Evolutionary conservation across 2,329 filamentous ascomycete genomes (phyloP), one percentile per base, ranked within the genome.

Genomic region (Xylariaceae sp.): DNA sequence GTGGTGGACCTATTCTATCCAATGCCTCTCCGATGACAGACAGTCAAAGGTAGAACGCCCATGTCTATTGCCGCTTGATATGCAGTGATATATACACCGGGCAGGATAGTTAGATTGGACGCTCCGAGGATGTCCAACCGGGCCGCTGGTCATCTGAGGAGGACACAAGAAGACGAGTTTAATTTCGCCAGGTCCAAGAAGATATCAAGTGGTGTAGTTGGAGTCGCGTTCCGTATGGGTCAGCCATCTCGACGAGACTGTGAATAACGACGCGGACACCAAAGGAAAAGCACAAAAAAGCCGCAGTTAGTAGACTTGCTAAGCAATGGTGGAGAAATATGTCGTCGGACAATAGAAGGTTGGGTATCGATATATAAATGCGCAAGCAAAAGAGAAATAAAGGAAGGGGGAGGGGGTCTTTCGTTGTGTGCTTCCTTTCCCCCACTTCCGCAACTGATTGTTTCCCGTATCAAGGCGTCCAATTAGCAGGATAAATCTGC

Each of bases 331-430:
- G 17, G 11, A 26, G n/a, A 23, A 32, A 23, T 19, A 29, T 31
- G 33, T 15, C 26, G 13, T 32, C 39, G 18, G 21, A 34, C 34
- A 41, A 39, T 17, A 8, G 31, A 32, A 41, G 35, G 17, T 35
- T 30, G 41, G 38, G 45, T 45, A 45, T 47, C 45, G 38, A 31
- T 36, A 36, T 34, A 24, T 29, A 18, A 37, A 42, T 27, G 23
- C 23, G n/a, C 23, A 15, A 15, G 33, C 21, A 11, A 24, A 24
- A 24, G 7, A 11, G 21, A 7, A 24, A 24, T 6, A 6, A 11
- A 11, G 21, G 21, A 24, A 11, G 6, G 21, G 21, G 11, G 21
- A 7, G 21, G 21, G 6, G 11, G 21, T 12, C 9, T 8, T 14
- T 24, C 17, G 12, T 18, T 36, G 18, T 31, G 8, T 11, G 15